A percentile compares a stretch with the other conserved stretches of the same genome.
Evolutionary conservation across 2,329 filamentous ascomycete species (phyloP).

Genomic region (Talaromyces marneffei): DNA sequence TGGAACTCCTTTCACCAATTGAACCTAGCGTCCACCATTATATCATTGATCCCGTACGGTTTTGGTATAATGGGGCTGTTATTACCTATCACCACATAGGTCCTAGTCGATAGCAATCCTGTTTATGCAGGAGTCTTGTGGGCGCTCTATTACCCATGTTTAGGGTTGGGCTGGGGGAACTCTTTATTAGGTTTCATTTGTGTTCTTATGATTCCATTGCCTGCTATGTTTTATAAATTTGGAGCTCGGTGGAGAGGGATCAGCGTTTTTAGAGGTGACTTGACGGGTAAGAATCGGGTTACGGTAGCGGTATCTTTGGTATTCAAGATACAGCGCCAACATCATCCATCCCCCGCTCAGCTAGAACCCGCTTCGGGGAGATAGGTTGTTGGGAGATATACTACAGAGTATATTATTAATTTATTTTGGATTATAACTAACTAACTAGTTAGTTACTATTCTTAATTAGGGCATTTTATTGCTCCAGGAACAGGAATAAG

Average conservation of each 20-base stretch:
- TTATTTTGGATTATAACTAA: too few species aligned
- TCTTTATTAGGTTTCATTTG: constrained; percentile 48
- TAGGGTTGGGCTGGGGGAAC: constrained; percentile 45
- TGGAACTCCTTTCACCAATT: constrained; percentile 48
- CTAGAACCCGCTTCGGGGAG: too few species aligned
- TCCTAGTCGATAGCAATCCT: constrained; percentile 53
- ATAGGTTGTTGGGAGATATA: too few species aligned
- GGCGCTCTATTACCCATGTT: constrained; percentile 53
- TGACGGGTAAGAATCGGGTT: too few species aligned
- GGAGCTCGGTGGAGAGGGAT: background rate
- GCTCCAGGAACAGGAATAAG: too few species aligned
- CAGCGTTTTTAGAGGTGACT: too few species aligned
- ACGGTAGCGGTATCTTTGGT: too few species aligned
- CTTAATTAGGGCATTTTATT: too few species aligned
- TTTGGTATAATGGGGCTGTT: constrained; percentile 49
- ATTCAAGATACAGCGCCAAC: too few species aligned
- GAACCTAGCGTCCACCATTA: constrained; percentile 55
- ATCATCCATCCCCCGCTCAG: too few species aligned
- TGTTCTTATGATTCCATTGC: background rate
- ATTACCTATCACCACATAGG: constrained; percentile 54
- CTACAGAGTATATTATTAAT: too few species aligned
- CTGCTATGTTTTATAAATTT: background rate
- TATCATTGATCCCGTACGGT: constrained; percentile 52
- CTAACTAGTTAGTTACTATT: too few species aligned
- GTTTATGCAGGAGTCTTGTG: constrained; percentile 47